A percentile compares a stretch with the other conserved stretches of the same genome.
Conservation (phyloP, 2,329 filamentous ascomycete genomes). For the Scytalidium sp. region DNA sequence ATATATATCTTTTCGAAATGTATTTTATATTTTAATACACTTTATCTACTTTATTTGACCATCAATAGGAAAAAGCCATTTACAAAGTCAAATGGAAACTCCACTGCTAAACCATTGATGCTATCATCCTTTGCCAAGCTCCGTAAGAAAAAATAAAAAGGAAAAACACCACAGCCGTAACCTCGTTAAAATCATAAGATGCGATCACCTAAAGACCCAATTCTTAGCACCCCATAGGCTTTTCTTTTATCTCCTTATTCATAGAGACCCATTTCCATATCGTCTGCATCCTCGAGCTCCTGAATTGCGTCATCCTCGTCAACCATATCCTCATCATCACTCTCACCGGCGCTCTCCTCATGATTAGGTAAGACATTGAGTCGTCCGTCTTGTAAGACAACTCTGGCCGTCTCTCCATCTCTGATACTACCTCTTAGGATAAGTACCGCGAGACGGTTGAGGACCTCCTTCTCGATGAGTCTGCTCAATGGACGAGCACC, state of each 20-base stretch:
- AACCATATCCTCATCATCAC: slow-evolving; percentile 67
- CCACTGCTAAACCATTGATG: not conserved
- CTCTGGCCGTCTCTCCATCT: slow-evolving; percentile 80
- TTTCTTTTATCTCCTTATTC: slow-evolving; percentile 26
- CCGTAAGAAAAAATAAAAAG: not conserved
- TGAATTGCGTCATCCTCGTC: slow-evolving; percentile 50
- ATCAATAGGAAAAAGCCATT: too few relatives aligned
- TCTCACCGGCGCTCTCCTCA: slow-evolving; percentile 66
- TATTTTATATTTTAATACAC: too few relatives aligned
- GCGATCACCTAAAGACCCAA: not conserved
- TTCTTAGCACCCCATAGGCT: not conserved
- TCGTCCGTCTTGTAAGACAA: slow-evolving; percentile 76
- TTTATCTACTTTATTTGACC: too few relatives aligned
- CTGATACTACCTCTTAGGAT: slow-evolving; percentile 81
- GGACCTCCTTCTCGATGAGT: slow-evolving; percentile 94
- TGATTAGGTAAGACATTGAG: slow-evolving; percentile 85
- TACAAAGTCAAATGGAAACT: not conserved
- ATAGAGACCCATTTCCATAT: slow-evolving; percentile 59
- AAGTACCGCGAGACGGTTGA: slow-evolving; percentile 88
- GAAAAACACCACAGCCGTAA: not conserved
- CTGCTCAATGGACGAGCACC: slow-evolving; percentile 85
- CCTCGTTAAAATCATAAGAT: not conserved
- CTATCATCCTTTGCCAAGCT: not conserved
- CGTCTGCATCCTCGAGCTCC: slow-evolving; percentile 53
- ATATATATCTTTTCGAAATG: too few relatives aligned